phyloP scores from a whole-genome alignment of 805 yeast species.

The Schwanniomyces sp. region DNA sequence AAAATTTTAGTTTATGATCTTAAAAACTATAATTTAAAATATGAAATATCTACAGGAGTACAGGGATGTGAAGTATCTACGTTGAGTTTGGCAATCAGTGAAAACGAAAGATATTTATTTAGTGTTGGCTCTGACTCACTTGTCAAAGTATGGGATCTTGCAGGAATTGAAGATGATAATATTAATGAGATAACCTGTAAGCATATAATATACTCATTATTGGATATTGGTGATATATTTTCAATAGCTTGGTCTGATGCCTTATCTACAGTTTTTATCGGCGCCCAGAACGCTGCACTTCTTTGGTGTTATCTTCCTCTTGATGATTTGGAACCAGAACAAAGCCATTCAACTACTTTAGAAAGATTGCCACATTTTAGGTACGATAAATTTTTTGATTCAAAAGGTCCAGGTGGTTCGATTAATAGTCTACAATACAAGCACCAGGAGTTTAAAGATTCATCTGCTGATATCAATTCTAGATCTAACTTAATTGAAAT shows the following conservation, averaged over 20 bases:
- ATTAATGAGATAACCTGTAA: conserved; percentile 29
- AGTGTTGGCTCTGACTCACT: conserved; percentile 91
- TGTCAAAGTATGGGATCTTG: conserved; percentile 79
- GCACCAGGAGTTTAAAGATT: conserved; percentile 18
- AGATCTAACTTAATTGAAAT: conserved; percentile 55
- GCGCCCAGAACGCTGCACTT: conserved; percentile 90
- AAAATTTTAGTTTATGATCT: conserved; percentile 71
- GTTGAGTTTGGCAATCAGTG: conserved; percentile 59
- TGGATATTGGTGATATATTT: conserved; percentile 93
- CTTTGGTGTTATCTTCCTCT: conserved; percentile 57
- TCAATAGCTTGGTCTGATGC: conserved; percentile 69
- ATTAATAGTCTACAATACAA: conserved; percentile 27
- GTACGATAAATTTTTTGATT: conserved; percentile 85
- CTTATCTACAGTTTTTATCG: conserved; percentile 67
- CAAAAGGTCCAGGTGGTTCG: conserved; percentile 78
- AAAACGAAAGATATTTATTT: conserved; percentile 60
- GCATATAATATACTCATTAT: conserved; percentile 76
- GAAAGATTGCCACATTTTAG: conserved; percentile 54
- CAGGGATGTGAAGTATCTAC: conserved; percentile 76
- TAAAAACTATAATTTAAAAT: conserved; percentile 56
- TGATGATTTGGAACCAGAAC: neutral
- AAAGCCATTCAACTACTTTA: conserved; percentile 4
- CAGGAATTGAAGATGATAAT: conserved; percentile 18
- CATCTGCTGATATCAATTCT: conserved; percentile 8
- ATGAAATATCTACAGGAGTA: conserved; percentile 35